Percentiles rank a stretch among this genome's conserved stretches.
Evolutionary conservation across 495 filamentous ascomycete species (phyloP).

Genomic region (Penicillium steckii): DNA sequence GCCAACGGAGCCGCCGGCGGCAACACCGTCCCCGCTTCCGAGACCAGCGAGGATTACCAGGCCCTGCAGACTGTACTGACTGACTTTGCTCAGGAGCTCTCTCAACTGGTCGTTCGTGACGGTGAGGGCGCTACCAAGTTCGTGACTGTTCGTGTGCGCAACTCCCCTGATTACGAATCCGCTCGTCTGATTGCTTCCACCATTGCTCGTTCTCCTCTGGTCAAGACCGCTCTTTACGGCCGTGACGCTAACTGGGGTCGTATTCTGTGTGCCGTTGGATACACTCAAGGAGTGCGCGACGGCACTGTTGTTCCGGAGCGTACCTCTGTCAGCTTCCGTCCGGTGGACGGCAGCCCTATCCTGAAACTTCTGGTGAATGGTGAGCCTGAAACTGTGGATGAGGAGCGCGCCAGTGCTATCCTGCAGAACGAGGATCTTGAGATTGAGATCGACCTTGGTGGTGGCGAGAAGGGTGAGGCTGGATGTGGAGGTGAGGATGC

Average conservation of each 20-base stretch:
- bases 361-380: constrained; percentile 86
- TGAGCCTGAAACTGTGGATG: constrained; percentile 91
- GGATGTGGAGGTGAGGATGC: constrained; percentile 65
- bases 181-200: constrained; percentile 74
- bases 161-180: constrained; percentile 63
- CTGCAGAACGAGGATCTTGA: constrained; percentile 83
- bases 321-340: constrained; percentile 90
- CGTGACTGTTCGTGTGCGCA: constrained; percentile 83
- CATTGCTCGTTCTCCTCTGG: constrained; percentile 90
- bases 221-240: constrained; percentile 96
- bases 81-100: constrained; percentile 75
- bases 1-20: constrained; percentile 94
- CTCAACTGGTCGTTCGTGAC: constrained; percentile 91
- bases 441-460: constrained; percentile 67
- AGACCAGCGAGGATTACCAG: constrained; percentile 59
- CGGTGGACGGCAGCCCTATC: constrained; percentile 74
- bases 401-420: constrained; percentile 80
- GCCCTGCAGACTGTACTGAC: constrained; percentile 69
- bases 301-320: constrained; percentile 72
- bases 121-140: constrained; percentile 99
- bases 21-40: constrained; percentile 31
- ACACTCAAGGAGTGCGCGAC: constrained; percentile 66
- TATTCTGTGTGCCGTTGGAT: constrained; percentile 92
- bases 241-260: constrained; percentile 98
- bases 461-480: constrained; percentile 41